Conservation (phyloP, 495 filamentous ascomycete species). For the Rostrohypoxylon terebratum region DNA sequence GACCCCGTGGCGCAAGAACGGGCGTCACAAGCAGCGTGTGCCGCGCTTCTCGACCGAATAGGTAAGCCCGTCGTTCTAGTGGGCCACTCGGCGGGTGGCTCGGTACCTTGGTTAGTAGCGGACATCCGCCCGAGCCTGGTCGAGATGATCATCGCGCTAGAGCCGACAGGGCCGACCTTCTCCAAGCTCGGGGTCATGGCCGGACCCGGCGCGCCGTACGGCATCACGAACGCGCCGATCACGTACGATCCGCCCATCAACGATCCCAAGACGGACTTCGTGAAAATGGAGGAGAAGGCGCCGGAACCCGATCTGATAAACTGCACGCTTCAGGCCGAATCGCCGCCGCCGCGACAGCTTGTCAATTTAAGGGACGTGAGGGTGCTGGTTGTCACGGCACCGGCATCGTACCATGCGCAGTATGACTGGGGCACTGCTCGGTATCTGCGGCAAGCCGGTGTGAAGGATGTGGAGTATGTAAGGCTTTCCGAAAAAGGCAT, state of each 20-base stretch:
- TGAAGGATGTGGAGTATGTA: slow-evolving; percentile 55
- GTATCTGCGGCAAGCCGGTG: slow-evolving; percentile 68
- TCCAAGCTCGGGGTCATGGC: slow-evolving; percentile 46
- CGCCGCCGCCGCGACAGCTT: slow-evolving; percentile 58
- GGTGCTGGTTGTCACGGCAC: slow-evolving; percentile 61
- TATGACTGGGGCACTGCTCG: slow-evolving; percentile 69
- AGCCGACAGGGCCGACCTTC: slow-evolving; percentile 68
- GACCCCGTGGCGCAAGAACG: slow-evolving; percentile 55
- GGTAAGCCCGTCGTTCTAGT: slow-evolving; percentile 60
- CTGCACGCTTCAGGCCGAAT: slow-evolving; percentile 61
- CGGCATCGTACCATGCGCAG: slow-evolving; percentile 66
- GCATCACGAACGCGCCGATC: slow-evolving; percentile 62
- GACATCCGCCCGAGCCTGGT: slow-evolving; percentile 62
- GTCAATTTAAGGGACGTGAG: slow-evolving; percentile 61
- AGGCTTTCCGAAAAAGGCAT: slow-evolving; percentile 61
- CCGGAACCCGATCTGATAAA: slow-evolving; percentile 47
- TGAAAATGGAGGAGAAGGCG: slow-evolving; percentile 40
- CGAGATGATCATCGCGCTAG: slow-evolving; percentile 62
- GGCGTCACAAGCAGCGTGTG: slow-evolving; percentile 59
- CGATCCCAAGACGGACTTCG: slow-evolving; percentile 45
- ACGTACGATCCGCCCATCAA: slow-evolving; percentile 60
- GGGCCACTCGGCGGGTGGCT: slow-evolving; percentile 66
- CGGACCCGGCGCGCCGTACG: slow-evolving; percentile 51
- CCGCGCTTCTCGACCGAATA: slow-evolving; percentile 61
- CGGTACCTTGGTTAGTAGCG: slow-evolving; percentile 61